These are phyloP conservation scores for Aspergillus sp. DNA, from an alignment of 2,329 filamentous ascomycete species.

Conservation along the genomic window DNA sequence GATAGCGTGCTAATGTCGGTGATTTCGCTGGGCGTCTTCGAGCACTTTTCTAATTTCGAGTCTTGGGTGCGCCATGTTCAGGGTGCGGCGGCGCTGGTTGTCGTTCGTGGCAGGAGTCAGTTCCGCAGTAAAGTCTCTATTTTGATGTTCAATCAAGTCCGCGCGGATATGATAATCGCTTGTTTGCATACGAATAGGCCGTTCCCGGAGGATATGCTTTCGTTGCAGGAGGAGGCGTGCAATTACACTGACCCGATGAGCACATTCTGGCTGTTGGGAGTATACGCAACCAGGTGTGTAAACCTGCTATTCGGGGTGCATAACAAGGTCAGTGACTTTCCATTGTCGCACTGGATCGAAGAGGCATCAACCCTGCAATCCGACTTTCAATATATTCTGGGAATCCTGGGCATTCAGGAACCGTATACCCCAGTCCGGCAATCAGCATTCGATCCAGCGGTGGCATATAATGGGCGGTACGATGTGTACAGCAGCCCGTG, in stretches of 20 bases:
- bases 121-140: constrained; percentile 18
- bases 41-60: constrained; percentile 22
- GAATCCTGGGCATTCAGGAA: constrained; percentile 9
- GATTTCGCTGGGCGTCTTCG: constrained; percentile 28
- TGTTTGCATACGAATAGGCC: constrained; percentile 16
- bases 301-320: constrained; percentile 12
- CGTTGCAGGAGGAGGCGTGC: constrained; percentile 21
- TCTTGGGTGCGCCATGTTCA: constrained; percentile 26
- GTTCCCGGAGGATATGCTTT: constrained; percentile 18
- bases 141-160: constrained; percentile 27
- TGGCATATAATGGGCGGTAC: constrained; percentile 16
- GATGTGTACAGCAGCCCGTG: constrained; percentile 17
- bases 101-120: constrained; percentile 23
- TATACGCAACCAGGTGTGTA: constrained; percentile 15
- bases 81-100: constrained; percentile 24
- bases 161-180: constrained; percentile 21
- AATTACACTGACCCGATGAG: constrained; percentile 12
- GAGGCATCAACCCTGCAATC: constrained; percentile 12
- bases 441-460: neutral
- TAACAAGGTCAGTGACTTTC: neutral
- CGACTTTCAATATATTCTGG: constrained; percentile 4
- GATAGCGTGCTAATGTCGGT: constrained; percentile 29
- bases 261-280: constrained; percentile 19
- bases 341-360: constrained; percentile 13
- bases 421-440: constrained; percentile 9